These are phyloP conservation scores for Vigna hirtella DNA, from an alignment of 306 rosid species.

Conservation along the genomic window DNA sequence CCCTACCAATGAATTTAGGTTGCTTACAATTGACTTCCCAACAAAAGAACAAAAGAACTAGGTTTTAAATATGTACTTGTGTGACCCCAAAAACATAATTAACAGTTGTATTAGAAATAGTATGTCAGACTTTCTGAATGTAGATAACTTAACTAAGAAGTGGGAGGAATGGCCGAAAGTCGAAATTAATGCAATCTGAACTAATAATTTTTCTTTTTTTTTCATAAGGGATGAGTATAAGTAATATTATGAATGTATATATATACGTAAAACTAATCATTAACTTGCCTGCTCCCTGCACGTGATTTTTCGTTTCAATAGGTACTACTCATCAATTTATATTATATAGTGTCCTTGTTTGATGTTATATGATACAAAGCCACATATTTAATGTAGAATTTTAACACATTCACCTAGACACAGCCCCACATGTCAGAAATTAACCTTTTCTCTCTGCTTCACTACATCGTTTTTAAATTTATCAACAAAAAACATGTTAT, in stretches of 20 bases:
- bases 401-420: neutral
- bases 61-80: neutral
- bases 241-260: too few species aligned
- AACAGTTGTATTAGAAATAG: neutral
- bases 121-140: neutral
- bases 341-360: neutral
- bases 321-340: conserved; percentile 3
- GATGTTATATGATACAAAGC: neutral
- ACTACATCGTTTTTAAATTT: neutral
- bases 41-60: neutral
- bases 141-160: neutral
- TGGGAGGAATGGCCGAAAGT: neutral
- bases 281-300: conserved; percentile 9
- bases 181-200: conserved; percentile 10
- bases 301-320: conserved; percentile 19
- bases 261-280: neutral
- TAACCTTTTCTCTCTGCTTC: neutral
- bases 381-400: conserved; percentile 11
- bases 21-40: too few species aligned
- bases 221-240: neutral
- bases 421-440: neutral
- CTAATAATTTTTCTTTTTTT: too few species aligned
- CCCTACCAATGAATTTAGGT: neutral
- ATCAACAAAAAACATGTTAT: neutral
- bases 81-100: neutral